Evolutionary conservation across 2,329 filamentous ascomycete genomes (phyloP), one percentile per base, ranked within the genome.

Genomic region (Epichloe festucae): DNA sequence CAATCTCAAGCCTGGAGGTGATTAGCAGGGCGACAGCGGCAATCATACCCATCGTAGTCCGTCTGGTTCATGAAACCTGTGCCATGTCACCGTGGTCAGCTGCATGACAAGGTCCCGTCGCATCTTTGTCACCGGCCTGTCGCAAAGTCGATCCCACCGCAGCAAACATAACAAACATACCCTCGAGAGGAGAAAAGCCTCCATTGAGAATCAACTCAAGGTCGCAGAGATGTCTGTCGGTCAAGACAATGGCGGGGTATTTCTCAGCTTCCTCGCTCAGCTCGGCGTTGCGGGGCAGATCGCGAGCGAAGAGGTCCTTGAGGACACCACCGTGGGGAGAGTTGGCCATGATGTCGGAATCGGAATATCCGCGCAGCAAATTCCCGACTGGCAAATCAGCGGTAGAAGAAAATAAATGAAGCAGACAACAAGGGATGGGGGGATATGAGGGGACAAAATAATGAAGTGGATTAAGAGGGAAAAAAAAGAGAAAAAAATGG

Each of bases 111-210:
- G 12, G 17, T 44, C 19, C 11, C 17, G 7, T 21, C 21, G 23
- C 40, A 19, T 44, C 41, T 15, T 27, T 14, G 21, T 19, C 48
- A 46, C 43, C 27, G 43, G 38, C 39, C 35, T 53, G 48, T 48
- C 14, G 41, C 27, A 40, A 19, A 5, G 31, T 36, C 12, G 5
- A 46, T 15, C 38, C 23, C 21, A 27, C 15, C 10, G 38, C 23
- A 34, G 46, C 36, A 48, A 39, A 39, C 19, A 40, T 11, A 43
- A 77, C 82, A 57, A 45, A 77, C 82, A 57, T 63, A 94, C 90
- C 93, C 81, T 98, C 91, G 41, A 98, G 81, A 54, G 93, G 93
- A 58, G 90, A 96, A 76, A 98, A 98, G 59, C 93, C 93, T 67
- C 93, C 93, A 70, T 89, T 97, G 70, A 98, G 83, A 65, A 98